Evolutionary conservation across 179 eudicot genomes (phyloP), one percentile per base, ranked within the genome.

Genomic region (Spinacia oleracea): DNA sequence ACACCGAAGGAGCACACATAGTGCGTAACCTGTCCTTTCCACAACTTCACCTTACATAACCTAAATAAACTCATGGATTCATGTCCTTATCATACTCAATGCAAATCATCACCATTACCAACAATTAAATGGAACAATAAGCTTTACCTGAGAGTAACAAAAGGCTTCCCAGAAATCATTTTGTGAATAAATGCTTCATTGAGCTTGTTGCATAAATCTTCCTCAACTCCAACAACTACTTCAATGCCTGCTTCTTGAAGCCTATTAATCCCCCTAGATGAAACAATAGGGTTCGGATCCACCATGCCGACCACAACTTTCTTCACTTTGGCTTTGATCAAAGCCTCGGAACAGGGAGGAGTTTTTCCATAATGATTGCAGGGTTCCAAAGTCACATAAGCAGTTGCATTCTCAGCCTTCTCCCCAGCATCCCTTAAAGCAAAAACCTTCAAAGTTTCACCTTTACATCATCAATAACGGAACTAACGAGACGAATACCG

Each of bases 361-460:
- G 99, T 96, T 84, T 90, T 89, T 3, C 99, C 99, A 80, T 84
- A 87, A 84, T 96, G 99, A 77, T 96, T 93, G 76, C 99, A 96
- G 15, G 99, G 99, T 82, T 96, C 99, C 84, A 96, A 89, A 73
- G 89, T 96, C 86, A 96, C 99, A 85, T 92, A 96, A 35, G 97
- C 99, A 80, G 98, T 93, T 58, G 91, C 90, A 79, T 92, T 89
- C 80, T 93, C 97, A 50, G 98, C 99, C 81, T 88, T 73, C 75
- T 89, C 91, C 72, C 99, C 98, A 55, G 99, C 99, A 82, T 92
- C 91, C 77, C 93, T 88, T 73, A 96, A 81, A 18, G 99, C 99
- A 87, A 92, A 96, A 43, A 96, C 99, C 99, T 96, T 85, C 79
- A 87, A 55, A 78, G 76, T 60, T 68, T 59, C 55, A 75, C 48